These are phyloP conservation scores for Globisporangium uncinulatum DNA, from an alignment of 352 stramenopile species.

Conservation along the genomic window DNA sequence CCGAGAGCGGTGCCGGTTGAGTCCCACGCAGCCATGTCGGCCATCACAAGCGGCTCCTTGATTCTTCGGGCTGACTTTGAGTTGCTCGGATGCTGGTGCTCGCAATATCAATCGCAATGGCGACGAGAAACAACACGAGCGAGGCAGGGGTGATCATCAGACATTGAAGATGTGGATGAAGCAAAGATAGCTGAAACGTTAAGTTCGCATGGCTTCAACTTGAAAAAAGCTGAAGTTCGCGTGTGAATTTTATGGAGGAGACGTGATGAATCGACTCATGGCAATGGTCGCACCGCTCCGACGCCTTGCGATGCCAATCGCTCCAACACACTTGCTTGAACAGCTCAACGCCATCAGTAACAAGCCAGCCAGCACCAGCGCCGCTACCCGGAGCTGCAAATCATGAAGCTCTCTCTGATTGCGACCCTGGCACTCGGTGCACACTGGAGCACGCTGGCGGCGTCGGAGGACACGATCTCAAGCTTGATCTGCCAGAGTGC, in stretches of 20 bases:
- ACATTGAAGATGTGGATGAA: no score
- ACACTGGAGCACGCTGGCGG: slow-evolving; percentile 5
- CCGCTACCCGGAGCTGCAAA: not conserved
- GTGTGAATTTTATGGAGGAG: not conserved
- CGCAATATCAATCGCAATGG: not conserved
- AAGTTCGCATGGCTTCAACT: no score
- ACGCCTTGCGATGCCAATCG: no score
- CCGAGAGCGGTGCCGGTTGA: not conserved
- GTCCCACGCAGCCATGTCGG: slow-evolving; percentile 8
- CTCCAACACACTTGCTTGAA: no score
- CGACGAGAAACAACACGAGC: no score
- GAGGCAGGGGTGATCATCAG: no score
- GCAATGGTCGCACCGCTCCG: not conserved
- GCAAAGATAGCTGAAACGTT: no score
- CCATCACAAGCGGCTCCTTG: not conserved
- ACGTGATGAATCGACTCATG: not conserved
- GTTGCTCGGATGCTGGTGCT: not conserved
- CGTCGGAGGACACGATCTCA: slow-evolving; percentile 28
- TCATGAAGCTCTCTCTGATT: slow-evolving; percentile 5
- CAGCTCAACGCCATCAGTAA: no score
- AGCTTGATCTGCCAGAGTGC: slow-evolving; percentile 34
- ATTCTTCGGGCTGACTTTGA: not conserved
- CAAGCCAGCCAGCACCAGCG: not conserved
- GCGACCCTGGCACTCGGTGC: not conserved
- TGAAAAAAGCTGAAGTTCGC: no score